phyloP scores from a whole-genome alignment of 2,329 filamentous ascomycete species.

The Tolypocladium endophyticum region DNA sequence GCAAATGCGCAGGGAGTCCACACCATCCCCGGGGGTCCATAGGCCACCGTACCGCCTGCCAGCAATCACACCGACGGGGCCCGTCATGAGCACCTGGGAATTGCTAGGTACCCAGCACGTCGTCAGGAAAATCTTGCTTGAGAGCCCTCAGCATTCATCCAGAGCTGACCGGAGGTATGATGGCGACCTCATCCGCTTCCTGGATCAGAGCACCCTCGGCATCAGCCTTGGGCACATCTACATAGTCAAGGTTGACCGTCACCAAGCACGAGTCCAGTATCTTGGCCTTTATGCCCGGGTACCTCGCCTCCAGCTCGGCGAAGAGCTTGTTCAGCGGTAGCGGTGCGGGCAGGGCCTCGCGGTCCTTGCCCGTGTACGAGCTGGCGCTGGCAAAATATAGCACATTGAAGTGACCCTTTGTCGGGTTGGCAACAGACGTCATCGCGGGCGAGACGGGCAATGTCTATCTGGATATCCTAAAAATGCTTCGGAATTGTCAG shows the following conservation, averaged over 20 bases:
- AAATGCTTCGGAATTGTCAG: background rate
- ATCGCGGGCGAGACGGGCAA: slow-evolving; percentile 13
- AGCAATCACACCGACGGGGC: background rate
- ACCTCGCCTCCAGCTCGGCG: slow-evolving; percentile 53
- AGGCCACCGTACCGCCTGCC: background rate
- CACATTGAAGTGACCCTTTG: slow-evolving; percentile 60
- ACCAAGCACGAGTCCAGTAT: slow-evolving; percentile 65
- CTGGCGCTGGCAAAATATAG: slow-evolving; percentile 74
- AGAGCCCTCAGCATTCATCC: slow-evolving; percentile 37
- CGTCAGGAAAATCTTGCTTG: background rate
- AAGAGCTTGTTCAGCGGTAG: slow-evolving; percentile 54
- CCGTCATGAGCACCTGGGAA: background rate
- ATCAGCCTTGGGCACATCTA: slow-evolving; percentile 49
- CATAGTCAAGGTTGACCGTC: slow-evolving; percentile 73
- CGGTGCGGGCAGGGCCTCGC: slow-evolving; percentile 57
- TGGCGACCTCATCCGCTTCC: slow-evolving; percentile 72
- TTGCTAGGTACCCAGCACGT: background rate
- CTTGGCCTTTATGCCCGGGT: slow-evolving; percentile 57
- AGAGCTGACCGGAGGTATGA: slow-evolving; percentile 82
- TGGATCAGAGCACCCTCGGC: slow-evolving; percentile 41
- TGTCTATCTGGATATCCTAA: background rate
- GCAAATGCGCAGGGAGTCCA: slow-evolving; percentile 1
- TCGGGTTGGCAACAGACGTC: slow-evolving; percentile 33
- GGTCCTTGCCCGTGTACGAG: slow-evolving; percentile 58
- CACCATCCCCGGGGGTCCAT: background rate